These are phyloP conservation scores for Tolypocladium pustulatum DNA, from an alignment of 2,329 filamentous ascomycete species.

Conservation along the genomic window DNA sequence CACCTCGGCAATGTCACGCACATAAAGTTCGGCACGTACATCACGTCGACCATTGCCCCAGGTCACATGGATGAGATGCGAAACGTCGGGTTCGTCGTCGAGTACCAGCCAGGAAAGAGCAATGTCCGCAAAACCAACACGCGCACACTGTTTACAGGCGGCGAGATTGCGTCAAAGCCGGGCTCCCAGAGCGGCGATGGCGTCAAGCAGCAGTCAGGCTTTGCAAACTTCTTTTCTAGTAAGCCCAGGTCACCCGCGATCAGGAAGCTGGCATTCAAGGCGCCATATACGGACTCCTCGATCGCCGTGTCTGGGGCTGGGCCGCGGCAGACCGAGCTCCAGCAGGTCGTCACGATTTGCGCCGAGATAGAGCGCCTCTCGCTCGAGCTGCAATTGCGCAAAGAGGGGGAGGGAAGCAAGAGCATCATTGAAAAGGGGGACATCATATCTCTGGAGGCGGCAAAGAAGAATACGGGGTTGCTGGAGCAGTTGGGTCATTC, in stretches of 20 bases:
- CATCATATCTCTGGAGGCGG: constrained; percentile 76
- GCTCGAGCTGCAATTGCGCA: constrained; percentile 32
- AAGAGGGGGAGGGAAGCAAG: constrained; percentile 30
- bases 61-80: constrained; percentile 65
- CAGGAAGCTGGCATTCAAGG: constrained; percentile 44
- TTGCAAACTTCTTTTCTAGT: constrained; percentile 32
- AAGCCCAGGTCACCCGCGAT: constrained; percentile 20
- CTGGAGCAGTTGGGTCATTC: constrained; percentile 82
- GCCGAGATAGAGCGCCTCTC: constrained; percentile 65
- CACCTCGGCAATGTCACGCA: constrained; percentile 62
- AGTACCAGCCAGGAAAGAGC: constrained; percentile 60
- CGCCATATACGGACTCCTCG: constrained; percentile 42
- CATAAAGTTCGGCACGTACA: constrained; percentile 75
- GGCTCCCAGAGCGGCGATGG: constrained; percentile 10
- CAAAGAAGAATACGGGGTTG: constrained; percentile 75
- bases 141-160: constrained; percentile 56
- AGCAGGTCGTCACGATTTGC: constrained; percentile 55
- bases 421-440: constrained; percentile 48
- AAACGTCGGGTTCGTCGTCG: constrained; percentile 77
- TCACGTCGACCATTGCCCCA: constrained; percentile 75
- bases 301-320: constrained; percentile 39
- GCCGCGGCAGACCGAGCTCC: constrained; percentile 38
- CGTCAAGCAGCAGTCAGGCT: constrained; percentile 17
- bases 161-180: constrained; percentile 17
- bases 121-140: constrained; percentile 78